Evolutionary conservation across 257 asterid genomes (phyloP).

Genomic region (Solanum verrucosum): DNA sequence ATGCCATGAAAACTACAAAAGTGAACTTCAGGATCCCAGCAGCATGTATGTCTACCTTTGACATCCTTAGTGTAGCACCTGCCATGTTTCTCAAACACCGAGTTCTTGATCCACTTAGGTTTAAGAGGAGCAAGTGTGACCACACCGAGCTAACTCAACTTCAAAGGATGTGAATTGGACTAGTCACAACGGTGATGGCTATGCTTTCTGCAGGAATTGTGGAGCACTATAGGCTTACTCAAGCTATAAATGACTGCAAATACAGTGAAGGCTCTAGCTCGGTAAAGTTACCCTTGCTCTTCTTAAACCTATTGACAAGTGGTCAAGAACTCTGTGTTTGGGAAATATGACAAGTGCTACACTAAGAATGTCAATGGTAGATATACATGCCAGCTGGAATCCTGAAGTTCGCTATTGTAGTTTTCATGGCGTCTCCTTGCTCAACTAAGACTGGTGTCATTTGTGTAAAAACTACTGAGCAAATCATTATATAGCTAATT

Average conservation of each 20-base stretch:
- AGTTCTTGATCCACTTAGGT: conserved; percentile 48
- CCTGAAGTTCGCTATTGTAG: not conserved
- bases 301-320: not conserved
- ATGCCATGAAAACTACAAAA: conserved; percentile 10
- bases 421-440: not conserved
- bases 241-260: not conserved
- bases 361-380: not conserved
- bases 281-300: not conserved
- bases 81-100: conserved; percentile 70
- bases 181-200: not conserved
- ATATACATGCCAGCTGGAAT: not conserved
- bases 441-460: not conserved
- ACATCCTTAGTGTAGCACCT: conserved; percentile 67
- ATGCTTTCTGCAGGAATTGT: not conserved
- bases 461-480: not conserved
- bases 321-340: not conserved
- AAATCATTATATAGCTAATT: not conserved
- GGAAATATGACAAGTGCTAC: not conserved
- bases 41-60: conserved; percentile 89
- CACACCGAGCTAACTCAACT: not conserved
- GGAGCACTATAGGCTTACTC: not conserved
- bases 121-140: conserved; percentile 15
- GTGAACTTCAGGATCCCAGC: conserved; percentile 72
- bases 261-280: not conserved
- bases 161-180: not conserved